Conservation (phyloP, 306 rosid species). For the Malus domestica region ASM211411v1 NC_041792.1:30546407-30546906, state of each 20-base stretch:
- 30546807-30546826: conserved; percentile 6
- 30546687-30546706: conserved; percentile 25
- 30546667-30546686: conserved; percentile 30
- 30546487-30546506: conserved; percentile 4
- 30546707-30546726: conserved; percentile 19
- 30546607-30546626: conserved; percentile 38
- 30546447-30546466: conserved; percentile 33
- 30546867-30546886: conserved; percentile 34
- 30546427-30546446: conserved; percentile 33
- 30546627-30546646: conserved; percentile 43
- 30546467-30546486: conserved; percentile 26
- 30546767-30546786: conserved; percentile 33
- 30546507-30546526: conserved; percentile 10
- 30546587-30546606: conserved; percentile 23
- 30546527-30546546: conserved; percentile 27
- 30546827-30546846: conserved; percentile 24
- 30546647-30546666: conserved; percentile 25
- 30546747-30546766: conserved; percentile 28
- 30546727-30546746: conserved; percentile 29
- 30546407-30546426: conserved; percentile 19
- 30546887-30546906: conserved; percentile 32
- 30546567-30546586: conserved; percentile 27
- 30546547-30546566: conserved; percentile 43
- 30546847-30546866: conserved; percentile 33
- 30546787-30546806: conserved; percentile 26